These are phyloP conservation scores for Passiflora organensis DNA, from an alignment of 345 rosid species.

Conservation along the genomic window DNA sequence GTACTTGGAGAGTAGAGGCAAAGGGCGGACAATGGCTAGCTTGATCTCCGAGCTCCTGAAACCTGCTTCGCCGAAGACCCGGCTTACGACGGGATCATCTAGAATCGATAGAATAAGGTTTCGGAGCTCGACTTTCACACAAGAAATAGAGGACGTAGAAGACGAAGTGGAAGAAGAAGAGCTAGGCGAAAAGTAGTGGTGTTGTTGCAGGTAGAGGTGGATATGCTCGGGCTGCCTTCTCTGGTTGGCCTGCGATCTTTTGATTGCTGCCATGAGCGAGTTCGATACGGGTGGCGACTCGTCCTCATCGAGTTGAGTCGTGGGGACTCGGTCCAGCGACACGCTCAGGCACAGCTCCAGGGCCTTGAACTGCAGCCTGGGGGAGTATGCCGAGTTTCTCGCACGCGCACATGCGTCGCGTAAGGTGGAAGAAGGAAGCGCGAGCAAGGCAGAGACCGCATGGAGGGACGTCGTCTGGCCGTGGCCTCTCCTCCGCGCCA, in stretches of 20 bases:
- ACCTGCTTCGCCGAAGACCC: conserved; percentile 67
- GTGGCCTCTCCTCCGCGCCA: conserved; percentile 67
- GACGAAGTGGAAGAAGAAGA: too few relatives aligned
- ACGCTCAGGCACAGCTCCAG: conserved; percentile 63
- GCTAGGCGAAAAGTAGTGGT: conserved; percentile 31
- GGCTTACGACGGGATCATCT: conserved; percentile 74
- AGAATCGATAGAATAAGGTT: conserved; percentile 54
- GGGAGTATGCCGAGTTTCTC: conserved; percentile 31
- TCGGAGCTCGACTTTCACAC: conserved; percentile 54
- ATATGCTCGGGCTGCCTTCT: conserved; percentile 79
- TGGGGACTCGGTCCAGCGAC: conserved; percentile 52
- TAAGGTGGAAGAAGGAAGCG: conserved; percentile 48
- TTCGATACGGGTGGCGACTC: conserved; percentile 56
- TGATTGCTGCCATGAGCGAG: conserved; percentile 96
- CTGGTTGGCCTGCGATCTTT: conserved; percentile 90
- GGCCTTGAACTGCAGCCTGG: conserved; percentile 57
- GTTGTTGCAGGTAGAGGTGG: conserved; percentile 28
- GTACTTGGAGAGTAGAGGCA: not conserved
- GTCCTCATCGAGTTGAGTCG: conserved; percentile 35
- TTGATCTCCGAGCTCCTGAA: conserved; percentile 59
- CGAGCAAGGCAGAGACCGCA: conserved; percentile 51
- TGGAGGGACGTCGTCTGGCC: conserved; percentile 71
- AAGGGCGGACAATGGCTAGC: conserved; percentile 56
- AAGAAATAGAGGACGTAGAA: not conserved
- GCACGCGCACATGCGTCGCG: conserved; percentile 63